These are phyloP conservation scores for Aspergillaceae sp. DNA, from an alignment of 2,329 filamentous ascomycete genomes.

Conservation along the genomic window DNA sequence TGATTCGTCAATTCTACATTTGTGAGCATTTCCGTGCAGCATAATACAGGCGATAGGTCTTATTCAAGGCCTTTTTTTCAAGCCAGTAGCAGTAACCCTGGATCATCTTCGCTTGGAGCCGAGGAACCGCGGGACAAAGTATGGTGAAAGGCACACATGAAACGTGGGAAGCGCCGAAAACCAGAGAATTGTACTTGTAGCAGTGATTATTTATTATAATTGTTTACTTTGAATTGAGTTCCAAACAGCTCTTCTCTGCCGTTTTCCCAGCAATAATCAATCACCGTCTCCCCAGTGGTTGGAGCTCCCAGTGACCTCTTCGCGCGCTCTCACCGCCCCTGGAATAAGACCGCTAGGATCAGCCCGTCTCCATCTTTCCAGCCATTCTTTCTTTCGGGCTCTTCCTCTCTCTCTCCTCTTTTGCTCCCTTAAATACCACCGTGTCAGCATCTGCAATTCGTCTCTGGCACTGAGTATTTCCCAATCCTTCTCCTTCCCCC, in stretches of 20 bases:
- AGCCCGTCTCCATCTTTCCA: no score
- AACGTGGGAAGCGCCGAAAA: no score
- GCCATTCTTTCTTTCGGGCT: background rate
- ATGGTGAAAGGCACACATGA: constrained; percentile 20
- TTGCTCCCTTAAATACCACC: constrained; percentile 1
- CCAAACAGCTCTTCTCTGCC: no score
- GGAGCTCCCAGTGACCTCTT: no score
- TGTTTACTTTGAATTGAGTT: no score
- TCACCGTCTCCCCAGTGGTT: no score
- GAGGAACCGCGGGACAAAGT: background rate
- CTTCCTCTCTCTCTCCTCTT: constrained; percentile 7
- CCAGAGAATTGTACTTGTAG: background rate
- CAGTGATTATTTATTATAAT: no score
- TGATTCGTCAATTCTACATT: background rate
- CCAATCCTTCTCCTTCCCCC: constrained; percentile 12
- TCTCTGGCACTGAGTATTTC: constrained; percentile 10
- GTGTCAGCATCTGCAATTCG: constrained; percentile 4
- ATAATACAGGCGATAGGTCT: no score
- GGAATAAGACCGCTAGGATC: constrained; percentile 1
- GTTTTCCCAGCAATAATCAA: no score
- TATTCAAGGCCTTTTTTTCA: no score
- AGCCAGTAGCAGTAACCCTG: constrained; percentile 2
- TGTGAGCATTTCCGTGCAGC: background rate
- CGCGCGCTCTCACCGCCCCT: background rate
- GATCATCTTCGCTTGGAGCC: constrained; percentile 2